Percentiles rank a stretch among this genome's conserved stretches.
phyloP scores from a whole-genome alignment of 2,329 filamentous ascomycete species.

The Sclerotinia nivalis region DNA sequence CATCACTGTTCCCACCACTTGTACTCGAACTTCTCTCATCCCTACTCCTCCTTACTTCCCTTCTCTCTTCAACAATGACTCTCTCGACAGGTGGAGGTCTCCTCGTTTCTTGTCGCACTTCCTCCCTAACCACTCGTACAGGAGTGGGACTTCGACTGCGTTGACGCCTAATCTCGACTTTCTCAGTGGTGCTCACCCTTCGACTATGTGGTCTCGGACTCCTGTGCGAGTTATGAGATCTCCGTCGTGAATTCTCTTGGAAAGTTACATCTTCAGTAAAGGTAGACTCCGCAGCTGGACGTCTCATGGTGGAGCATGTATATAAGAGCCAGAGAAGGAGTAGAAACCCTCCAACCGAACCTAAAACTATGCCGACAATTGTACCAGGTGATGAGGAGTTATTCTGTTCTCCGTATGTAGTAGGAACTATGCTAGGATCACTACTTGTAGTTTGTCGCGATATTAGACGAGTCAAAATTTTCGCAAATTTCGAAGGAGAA shows the following conservation, averaged over 20 bases:
- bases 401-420: slow-evolving; percentile 58
- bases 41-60: slow-evolving; percentile 33
- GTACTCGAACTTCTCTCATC: slow-evolving; percentile 26
- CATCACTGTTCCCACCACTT: slow-evolving; percentile 35
- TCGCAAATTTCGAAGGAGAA: background rate
- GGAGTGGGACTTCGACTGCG: slow-evolving; percentile 25
- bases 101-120: slow-evolving; percentile 11
- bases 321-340: slow-evolving; percentile 54
- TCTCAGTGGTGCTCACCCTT: slow-evolving; percentile 33
- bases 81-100: slow-evolving; percentile 34
- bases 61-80: slow-evolving; percentile 38
- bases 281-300: slow-evolving; percentile 10
- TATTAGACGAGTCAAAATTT: background rate
- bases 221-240: slow-evolving; percentile 26
- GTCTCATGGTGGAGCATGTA: slow-evolving; percentile 36
- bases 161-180: slow-evolving; percentile 36
- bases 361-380: slow-evolving; percentile 61
- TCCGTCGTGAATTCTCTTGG: slow-evolving; percentile 26
- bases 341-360: slow-evolving; percentile 54
- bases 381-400: slow-evolving; percentile 55
- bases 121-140: slow-evolving; percentile 33
- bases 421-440: slow-evolving; percentile 52
- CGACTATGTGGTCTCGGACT: slow-evolving; percentile 26
- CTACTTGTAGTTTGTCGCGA: slow-evolving; percentile 3
- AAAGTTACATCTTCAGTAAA: slow-evolving; percentile 33